phyloP scores from a whole-genome alignment of 768 basidiomycete genomes.

The Lactarius psammicola region DNA sequence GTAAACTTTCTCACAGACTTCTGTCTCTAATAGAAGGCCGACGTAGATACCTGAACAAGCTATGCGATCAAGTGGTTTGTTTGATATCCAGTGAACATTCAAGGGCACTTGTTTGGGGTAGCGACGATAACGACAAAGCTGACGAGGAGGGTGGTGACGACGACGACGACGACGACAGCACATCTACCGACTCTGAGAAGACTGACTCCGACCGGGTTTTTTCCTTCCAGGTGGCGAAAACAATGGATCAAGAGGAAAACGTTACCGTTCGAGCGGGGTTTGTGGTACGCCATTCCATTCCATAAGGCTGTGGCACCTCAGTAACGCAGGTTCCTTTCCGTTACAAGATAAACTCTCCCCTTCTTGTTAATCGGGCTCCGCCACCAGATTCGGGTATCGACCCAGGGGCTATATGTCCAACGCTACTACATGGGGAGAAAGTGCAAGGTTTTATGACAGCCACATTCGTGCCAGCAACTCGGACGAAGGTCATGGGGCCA shows the following conservation, averaged over 20 bases:
- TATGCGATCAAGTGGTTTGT: slow-evolving; percentile 51
- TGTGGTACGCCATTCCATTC: slow-evolving; percentile 36
- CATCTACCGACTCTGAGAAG: slow-evolving; percentile 36
- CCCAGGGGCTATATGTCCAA: not conserved
- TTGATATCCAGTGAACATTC: slow-evolving; percentile 52
- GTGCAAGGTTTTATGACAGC: slow-evolving; percentile 28
- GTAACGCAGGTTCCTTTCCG: not conserved
- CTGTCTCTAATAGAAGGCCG: not conserved
- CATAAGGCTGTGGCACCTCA: too few relatives aligned
- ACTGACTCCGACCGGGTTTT: slow-evolving; percentile 49
- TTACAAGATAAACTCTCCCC: not conserved
- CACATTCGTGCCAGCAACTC: slow-evolving; percentile 3
- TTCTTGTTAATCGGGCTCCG: not conserved
- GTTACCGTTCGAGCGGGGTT: slow-evolving; percentile 47
- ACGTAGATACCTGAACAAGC: slow-evolving; percentile 20
- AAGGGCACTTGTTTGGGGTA: slow-evolving; percentile 44
- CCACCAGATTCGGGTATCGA: not conserved
- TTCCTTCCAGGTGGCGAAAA: slow-evolving; percentile 54
- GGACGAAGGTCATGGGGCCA: not conserved
- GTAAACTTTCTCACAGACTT: not conserved
- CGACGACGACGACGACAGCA: slow-evolving; percentile 22
- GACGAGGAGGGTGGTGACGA: too few relatives aligned
- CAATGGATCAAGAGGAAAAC: slow-evolving; percentile 55
- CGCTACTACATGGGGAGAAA: slow-evolving; percentile 26
- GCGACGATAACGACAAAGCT: slow-evolving; percentile 31